Base-by-base conservation (phyloP, 345 rosid species). In the Cardamine occulta region DNA sequence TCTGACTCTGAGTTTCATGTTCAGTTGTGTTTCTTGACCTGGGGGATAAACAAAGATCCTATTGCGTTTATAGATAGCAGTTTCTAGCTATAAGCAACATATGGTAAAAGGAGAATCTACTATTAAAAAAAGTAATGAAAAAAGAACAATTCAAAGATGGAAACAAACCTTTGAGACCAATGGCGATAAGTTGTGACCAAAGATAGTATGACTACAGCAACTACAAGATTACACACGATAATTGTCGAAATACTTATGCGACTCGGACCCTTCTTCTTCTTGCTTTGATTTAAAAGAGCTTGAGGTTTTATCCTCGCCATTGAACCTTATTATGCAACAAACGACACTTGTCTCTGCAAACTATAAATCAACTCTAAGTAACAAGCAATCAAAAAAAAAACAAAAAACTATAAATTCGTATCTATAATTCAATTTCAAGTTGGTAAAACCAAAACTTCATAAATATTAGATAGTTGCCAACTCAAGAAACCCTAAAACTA, bases 231-330 rank as follows among this genome's bases (percentile, higher is more conserved):
- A 78, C 89, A 86, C 5, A 82, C 47, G 7, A 89, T 48, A 40
- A 88, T 82, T 1, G 89, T 83, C 0, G 91, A 81, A 72, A 82
- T 59, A 74, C 95, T 88, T 53, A 88, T 73, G 0, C 88, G 90
- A 67, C 87, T 84, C 0, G 91, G 93, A 45, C 77, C 85, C 77
- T 88, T 89, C 87, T 91, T 91, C 88, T 80, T 89, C 85, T 89
- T 91, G 84, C 95, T 91, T 80, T 89, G 95, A 75, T 82, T 80
- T 37, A 91, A 74, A 60, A 91, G 82, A 66, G 95, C 88, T 78
- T 88, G 97, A 60, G 97, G 97, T 68, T 89, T 89, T 65, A 91
- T 91, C 77, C 89, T 87, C 34, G 97, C 97, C 97, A 91, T 91
- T 66, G 28, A 44, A 53, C 35, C 71, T 67, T 35, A 24, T 23